Evolutionary conservation across 2,329 filamentous ascomycete genomes (phyloP), one percentile per base, ranked within the genome.

Genomic region (Zymoseptoria ardabiliae): DNA sequence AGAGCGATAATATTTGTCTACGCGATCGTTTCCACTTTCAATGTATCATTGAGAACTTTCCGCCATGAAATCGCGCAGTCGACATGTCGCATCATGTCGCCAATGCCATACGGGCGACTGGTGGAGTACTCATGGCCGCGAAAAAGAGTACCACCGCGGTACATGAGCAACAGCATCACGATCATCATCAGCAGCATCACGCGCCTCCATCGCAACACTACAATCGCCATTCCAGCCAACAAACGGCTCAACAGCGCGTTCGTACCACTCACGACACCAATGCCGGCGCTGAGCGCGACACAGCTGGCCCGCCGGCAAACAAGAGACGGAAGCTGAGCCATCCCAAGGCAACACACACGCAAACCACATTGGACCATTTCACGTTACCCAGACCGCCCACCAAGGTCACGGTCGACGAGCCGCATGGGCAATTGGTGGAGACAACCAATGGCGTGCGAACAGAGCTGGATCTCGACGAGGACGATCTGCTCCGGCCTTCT

Each of bases 401-500:
- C 63, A 76, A 74, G 61, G 68, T 77, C 65, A 74, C 73, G 57
- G 71, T 76, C 60, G 72, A 73, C 68, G 72, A 76, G 64, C 75
- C 76, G 56, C 73, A 77, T 68, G 76, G 74, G 58, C 70, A 71
- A 56, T 65, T 79, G 50, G 63, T 76, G 48, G 71, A 74, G 67
- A 74, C 74, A 21, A 72, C 76, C 58, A 78, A 79, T 66, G 76
- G 76, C 58, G 74, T 76, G 55, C 65, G 70, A 35, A 72, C 67
- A 20, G 58, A 67, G 28, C 72, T 78, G 50, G 56, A 61, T 13
- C 50, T 52, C 54, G 56, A 56, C 54, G 63, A 65, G 23, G 61
- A 66, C 49, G 65, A 65, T 50, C 51, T 65, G 35, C 54, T 60
- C 23, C 61, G 55, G 19, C 55, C 58, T 2, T 58, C 62, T 10